Percentiles rank a stretch among this genome's conserved stretches.
phyloP scores from a whole-genome alignment of 768 basidiomycete species.

The Leccinum pellstonianum region DNA sequence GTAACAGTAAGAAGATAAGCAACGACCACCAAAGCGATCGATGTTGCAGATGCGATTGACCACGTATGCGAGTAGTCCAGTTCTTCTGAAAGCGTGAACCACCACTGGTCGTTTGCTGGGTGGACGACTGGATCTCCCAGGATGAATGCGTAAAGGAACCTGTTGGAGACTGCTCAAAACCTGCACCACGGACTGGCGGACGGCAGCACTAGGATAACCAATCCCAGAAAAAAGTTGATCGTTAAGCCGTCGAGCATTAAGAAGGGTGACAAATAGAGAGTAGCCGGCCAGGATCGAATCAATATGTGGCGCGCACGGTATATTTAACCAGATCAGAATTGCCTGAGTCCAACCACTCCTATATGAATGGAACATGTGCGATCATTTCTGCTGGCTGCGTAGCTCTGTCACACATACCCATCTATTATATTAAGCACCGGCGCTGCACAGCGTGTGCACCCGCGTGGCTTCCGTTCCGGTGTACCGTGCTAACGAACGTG shows the following conservation, averaged over 20 bases:
- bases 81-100: constrained; percentile 33
- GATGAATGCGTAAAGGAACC: constrained; percentile 35
- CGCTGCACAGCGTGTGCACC: too few species aligned
- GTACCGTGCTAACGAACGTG: too few species aligned
- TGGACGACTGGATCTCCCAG: constrained; percentile 32
- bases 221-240: constrained; percentile 31
- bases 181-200: constrained; percentile 26
- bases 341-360: too few species aligned
- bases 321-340: too few species aligned
- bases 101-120: constrained; percentile 43
- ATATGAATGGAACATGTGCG: too few species aligned
- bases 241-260: constrained; percentile 45
- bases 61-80: constrained; percentile 42
- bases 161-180: constrained; percentile 44
- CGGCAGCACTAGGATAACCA: constrained; percentile 21
- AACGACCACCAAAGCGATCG: constrained; percentile 44
- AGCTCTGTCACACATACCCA: too few species aligned
- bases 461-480: too few species aligned
- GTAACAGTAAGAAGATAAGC: constrained; percentile 34
- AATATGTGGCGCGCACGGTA: too few species aligned
- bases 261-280: constrained; percentile 42
- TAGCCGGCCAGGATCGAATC: constrained; percentile 38
- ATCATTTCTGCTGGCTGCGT: too few species aligned
- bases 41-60: constrained; percentile 39
- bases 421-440: too few species aligned